Conservation (phyloP, 225 moss, liverwort and hornwort genomes). For the Straminergon stramineum region DNA sequence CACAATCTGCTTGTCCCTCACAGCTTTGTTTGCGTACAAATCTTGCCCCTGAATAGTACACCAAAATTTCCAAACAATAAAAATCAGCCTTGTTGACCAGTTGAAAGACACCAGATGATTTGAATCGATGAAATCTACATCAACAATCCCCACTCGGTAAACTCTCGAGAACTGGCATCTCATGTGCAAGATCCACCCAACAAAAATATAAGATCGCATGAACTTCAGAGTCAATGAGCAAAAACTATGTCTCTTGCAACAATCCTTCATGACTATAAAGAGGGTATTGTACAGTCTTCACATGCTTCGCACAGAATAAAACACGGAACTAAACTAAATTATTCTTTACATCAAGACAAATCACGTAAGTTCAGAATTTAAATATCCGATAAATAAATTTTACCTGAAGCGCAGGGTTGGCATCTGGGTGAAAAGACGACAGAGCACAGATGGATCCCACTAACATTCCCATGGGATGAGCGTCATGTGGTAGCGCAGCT, state of each 20-base stretch:
- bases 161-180: not conserved
- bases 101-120: not conserved
- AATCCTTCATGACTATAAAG: not conserved
- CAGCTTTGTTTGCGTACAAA: slow-evolving; percentile 65
- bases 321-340: not conserved
- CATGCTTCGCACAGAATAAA: not conserved
- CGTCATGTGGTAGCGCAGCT: slow-evolving; percentile 75
- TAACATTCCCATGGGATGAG: slow-evolving; percentile 97
- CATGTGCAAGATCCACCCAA: not conserved
- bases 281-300: not conserved
- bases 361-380: not conserved
- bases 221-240: not conserved
- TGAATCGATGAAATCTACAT: not conserved
- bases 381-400: not conserved
- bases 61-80: not conserved
- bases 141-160: not conserved
- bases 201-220: not conserved
- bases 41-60: slow-evolving; percentile 60
- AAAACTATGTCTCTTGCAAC: not conserved
- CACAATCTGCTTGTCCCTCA: slow-evolving; percentile 92
- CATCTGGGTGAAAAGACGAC: slow-evolving; percentile 86
- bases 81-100: not conserved
- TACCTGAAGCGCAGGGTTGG: slow-evolving; percentile 86
- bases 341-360: not conserved
- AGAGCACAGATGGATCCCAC: slow-evolving; percentile 78